Base-by-base conservation (phyloP, 192 early-diverging fungal genomes). In the Dispira simplex region DNA sequence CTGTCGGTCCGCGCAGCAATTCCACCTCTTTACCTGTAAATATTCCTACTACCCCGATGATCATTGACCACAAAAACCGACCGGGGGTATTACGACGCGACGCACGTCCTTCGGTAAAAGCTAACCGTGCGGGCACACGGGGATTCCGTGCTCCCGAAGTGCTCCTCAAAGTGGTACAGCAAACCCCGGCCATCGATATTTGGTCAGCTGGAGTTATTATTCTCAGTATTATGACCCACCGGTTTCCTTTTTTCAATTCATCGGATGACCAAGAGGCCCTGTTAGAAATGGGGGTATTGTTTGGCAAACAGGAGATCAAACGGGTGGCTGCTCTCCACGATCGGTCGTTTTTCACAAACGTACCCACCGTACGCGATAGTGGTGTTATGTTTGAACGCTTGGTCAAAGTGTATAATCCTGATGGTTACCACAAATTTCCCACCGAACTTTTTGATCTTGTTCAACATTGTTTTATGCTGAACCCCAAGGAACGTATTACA, bases 111-210 rank as follows among this genome's bases (percentile, higher is more conserved):
- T 67, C 72, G 11, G 63, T 89, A 0, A 69, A 77, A 23, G 93
- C 92, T 9, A 93, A 86, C 66, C 81, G 95, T 11, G 91, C 90
- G 0, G 95, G 95, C 13, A 97, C 95, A 0, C 76, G 89, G 51
- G 95, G 95, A 9, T 97, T 93, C 64, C 80, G 95, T 14, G 90
- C 95, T 8, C 95, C 95, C 0, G 95, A 97, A 65, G 90, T 97
- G 0, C 70, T 97, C 12, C 75, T 97, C 26, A 90, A 89, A 62
- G 81, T 90, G 8, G 58, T 74, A 3, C 53, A 82, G 58, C 95
- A 97, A 66, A 87, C 90, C 11, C 62, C 70, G 78, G 85, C 90
- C 0, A 81, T 97, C 43, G 95, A 97, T 67, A 79, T 97, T 5
- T 97, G 95, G 95, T 81, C 92, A 2, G 91, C 81, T 3, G 95